Evolutionary conservation across 768 basidiomycete species (phyloP), one percentile per base, ranked within the genome.

Genomic region (Chalciporus chontae): DNA sequence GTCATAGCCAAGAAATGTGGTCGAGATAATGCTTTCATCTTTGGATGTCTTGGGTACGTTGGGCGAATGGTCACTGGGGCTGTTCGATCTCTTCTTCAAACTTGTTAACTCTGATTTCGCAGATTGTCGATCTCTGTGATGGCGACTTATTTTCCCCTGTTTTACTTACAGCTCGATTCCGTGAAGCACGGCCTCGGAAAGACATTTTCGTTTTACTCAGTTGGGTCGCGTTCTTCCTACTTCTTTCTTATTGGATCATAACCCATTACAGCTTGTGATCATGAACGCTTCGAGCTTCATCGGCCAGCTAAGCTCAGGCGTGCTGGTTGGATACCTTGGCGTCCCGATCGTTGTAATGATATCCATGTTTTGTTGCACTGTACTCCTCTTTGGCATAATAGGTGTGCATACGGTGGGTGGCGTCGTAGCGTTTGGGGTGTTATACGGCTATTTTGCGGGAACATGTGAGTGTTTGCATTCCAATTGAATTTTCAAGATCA

Each of bases 121-220:
- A 69, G 66, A 4, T 52, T 67, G 36, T 21, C 59, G 8, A 50
- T 73, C 27, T 70, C 69, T 19, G 59, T 74, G 18, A 52, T 71
- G 4, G 78, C 75, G 1, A 62, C 80, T 34, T 83, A 75, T 56
- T 79, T 77, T 49, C 80, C 81, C 1, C 66, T 81, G 23, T 84
- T 81, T 65, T 84, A 80, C 58, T 64, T 85, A 19, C 83, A 85
- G 54, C 67, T 84, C 14, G 71, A 79, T 40, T 71, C 81, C 1
- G 70, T 77, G 18, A 69, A 67, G 44, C 77, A 78, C 40, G 75
- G 73, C 1, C 64, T 81, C 15, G 64, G 69, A 26, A 64, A 70
- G 3, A 64, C 61, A 5, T 66, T 84, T n/a, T 78, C 83, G 0
- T 84, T 84, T 53, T 83, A 83, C 55, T 75, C 74, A 37, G 83